These are phyloP conservation scores for Penicillium sp. DNA, from an alignment of 2,329 filamentous ascomycete genomes.

Conservation along the genomic window DNA sequence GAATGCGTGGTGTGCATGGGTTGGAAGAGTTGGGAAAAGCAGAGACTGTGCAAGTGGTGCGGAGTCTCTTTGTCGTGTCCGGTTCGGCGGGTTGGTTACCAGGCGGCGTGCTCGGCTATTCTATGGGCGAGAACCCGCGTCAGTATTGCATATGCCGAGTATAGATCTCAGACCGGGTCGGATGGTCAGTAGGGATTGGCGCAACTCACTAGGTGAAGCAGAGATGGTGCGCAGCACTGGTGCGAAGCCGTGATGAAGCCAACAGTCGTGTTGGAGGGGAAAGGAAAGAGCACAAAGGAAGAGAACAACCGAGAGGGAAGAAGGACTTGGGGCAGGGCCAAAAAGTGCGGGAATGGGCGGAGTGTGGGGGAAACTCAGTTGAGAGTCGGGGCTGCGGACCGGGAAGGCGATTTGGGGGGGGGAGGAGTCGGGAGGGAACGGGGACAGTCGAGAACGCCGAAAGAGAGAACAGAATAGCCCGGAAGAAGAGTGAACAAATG, in stretches of 20 bases:
- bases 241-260: constrained; percentile 3
- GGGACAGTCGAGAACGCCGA: constrained; percentile 16
- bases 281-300: constrained; percentile 1
- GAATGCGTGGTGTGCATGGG: neutral
- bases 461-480: neutral
- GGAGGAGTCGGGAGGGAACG: constrained; percentile 28
- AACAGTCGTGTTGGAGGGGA: constrained; percentile 2
- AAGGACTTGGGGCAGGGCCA: neutral
- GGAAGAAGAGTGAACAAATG: neutral
- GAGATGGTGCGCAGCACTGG: neutral
- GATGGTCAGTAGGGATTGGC: neutral
- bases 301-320: constrained; percentile 2
- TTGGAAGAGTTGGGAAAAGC: neutral
- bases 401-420: constrained; percentile 25
- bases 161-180: neutral
- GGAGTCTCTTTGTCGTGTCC: neutral
- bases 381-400: constrained; percentile 38
- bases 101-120: constrained; percentile 11
- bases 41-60: neutral
- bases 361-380: constrained; percentile 39
- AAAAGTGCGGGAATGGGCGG: constrained; percentile 34
- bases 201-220: constrained; percentile 1
- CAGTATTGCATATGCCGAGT: constrained; percentile 20
- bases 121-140: constrained; percentile 10
- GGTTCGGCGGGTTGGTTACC: constrained; percentile 2